Base-by-base conservation (phyloP, 179 eudicot species). In the Nepenthes alata region DNA sequence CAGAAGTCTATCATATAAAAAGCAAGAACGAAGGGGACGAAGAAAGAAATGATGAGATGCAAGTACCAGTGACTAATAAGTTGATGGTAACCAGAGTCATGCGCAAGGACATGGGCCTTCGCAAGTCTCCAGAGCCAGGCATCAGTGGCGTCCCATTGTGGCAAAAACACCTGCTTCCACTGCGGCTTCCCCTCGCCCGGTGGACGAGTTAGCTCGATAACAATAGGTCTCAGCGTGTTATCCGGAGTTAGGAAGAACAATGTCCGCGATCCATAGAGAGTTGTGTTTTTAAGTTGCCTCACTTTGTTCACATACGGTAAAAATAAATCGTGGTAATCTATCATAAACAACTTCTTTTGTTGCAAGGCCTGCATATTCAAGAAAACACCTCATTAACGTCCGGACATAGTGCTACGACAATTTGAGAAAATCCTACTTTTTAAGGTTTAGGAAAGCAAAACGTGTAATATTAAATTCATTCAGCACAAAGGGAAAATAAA, bases 111-210 rank as follows among this genome's bases (percentile, higher is more conserved):
- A 64, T 83, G 88, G 9, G 79, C 67, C 65, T 83, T 83, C 6
- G 88, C 85, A 0, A 83, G 67, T 55, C 69, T 75, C 88, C 88
- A 83, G 11, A 80, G 73, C 88, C 88, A 83, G 37, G 58, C 50
- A 41, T 59, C 70, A 0, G 88, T 80, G 44, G 75, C 64, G 53
- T 75, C 68, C 77, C 69, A 63, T 37, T 54, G 2, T 0, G 77
- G 84, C 11, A 51, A 12, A 47, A 49, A 80, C 1, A 67, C 85
- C 57, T 70, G 48, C 63, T 57, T 80, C 82, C 80, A 77, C 36
- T 70, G 72, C 9, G 74, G 72, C 59, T 70, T 78, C 2, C 47
- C 74, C 16, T 59, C 71, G 3, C 15, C 0, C 0, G 76, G 82
- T 39, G 85, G 82, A 5, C 78, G 72, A 56, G 70, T 67, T 8